These are phyloP conservation scores for Chaetoceros tenuissimus DNA, from an alignment of 108 stramenopile species.

Conservation along the genomic window DNA sequence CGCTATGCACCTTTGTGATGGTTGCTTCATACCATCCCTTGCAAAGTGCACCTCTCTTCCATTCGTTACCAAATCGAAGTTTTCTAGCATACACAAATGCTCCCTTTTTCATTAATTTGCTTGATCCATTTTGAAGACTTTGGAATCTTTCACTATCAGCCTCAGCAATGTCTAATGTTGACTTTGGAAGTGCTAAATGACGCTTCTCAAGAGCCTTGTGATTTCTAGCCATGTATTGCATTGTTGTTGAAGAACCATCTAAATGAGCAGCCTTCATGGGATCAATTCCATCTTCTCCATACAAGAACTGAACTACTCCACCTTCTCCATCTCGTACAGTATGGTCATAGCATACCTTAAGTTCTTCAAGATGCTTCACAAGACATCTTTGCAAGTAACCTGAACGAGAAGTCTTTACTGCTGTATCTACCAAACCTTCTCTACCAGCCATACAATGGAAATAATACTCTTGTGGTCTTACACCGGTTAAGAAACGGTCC, in stretches of 20 bases:
- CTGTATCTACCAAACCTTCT: constrained; percentile 93
- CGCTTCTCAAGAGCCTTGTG: constrained; percentile 56
- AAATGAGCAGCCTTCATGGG: constrained; percentile 81
- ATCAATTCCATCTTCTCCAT: constrained; percentile 99
- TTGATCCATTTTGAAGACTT: constrained; percentile 15
- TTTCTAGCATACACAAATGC: constrained; percentile 55
- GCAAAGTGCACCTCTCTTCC: constrained; percentile 67
- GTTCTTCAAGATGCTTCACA: constrained; percentile 96
- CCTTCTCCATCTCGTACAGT: constrained; percentile 98
- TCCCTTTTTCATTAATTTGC: constrained; percentile 29
- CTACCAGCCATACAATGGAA: constrained; percentile 99
- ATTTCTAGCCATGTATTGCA: constrained; percentile 87
- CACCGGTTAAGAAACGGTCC: constrained; percentile 97
- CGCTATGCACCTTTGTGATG: constrained; percentile 40
- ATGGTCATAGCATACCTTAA: constrained; percentile 92
- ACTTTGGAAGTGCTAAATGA: constrained; percentile 41
- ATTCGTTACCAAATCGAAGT: constrained; percentile 55
- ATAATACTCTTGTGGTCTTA: constrained; percentile 98
- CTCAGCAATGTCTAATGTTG: constrained; percentile 51
- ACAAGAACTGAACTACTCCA: constrained; percentile 96
- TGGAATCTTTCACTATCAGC: constrained; percentile 34
- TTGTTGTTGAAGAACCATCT: constrained; percentile 69
- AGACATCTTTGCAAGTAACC: constrained; percentile 99
- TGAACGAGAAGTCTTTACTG: constrained; percentile 96
- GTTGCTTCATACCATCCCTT: constrained; percentile 78